Evolutionary conservation across 2,329 filamentous ascomycete species (phyloP).

Genomic region (Pseudogymnoascus sp.): DNA sequence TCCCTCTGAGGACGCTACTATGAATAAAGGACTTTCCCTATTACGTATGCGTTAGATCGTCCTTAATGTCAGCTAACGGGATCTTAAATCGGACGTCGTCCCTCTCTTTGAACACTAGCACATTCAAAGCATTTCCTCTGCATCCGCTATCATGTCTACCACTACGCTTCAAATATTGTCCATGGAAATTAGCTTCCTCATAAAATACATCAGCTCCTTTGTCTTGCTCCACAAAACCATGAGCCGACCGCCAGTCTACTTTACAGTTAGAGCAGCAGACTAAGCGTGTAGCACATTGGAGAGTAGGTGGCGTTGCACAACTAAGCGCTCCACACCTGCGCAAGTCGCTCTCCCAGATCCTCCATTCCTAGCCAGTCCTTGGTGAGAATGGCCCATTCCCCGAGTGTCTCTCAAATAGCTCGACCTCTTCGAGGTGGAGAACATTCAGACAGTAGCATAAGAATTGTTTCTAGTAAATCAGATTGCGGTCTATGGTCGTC

Average conservation of each 20-base stretch:
- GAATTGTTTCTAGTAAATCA: too few species aligned
- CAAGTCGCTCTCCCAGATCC: not conserved
- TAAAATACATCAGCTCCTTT: not conserved
- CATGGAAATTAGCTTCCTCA: not conserved
- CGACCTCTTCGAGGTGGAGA: too few species aligned
- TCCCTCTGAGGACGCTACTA: not conserved
- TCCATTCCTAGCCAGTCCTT: not conserved
- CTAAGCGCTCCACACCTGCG: not conserved
- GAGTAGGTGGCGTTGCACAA: constrained; percentile 7
- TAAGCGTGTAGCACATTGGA: not conserved
- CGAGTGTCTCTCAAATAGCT: not conserved
- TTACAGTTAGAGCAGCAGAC: not conserved
- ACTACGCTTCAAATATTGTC: not conserved
- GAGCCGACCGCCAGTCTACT: not conserved
- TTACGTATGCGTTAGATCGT: not conserved
- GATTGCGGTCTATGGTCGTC: too few species aligned
- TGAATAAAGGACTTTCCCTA: not conserved
- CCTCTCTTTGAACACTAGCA: constrained; percentile 2
- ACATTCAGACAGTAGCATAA: too few species aligned
- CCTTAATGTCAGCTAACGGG: not conserved
- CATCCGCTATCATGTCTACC: not conserved
- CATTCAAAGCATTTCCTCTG: not conserved
- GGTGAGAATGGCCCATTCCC: not conserved
- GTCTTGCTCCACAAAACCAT: constrained; percentile 1
- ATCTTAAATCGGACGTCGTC: not conserved